Conservation (phyloP, 768 basidiomycete genomes). For the Leccinellum albellum region DNA sequence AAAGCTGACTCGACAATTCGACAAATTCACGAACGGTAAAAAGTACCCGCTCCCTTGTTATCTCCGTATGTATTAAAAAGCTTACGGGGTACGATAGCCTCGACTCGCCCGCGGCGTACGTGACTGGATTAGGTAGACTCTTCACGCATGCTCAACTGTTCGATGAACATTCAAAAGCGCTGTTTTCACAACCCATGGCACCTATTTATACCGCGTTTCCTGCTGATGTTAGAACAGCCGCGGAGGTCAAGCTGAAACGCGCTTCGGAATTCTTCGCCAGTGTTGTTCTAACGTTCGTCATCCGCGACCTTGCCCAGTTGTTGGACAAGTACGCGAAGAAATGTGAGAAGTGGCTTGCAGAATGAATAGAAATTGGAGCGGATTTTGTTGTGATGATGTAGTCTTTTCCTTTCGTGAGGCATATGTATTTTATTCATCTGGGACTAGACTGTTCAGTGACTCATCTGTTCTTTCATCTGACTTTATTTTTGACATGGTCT, state of each 20-base stretch:
- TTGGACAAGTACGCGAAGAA: slow-evolving; percentile 93
- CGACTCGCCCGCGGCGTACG: slow-evolving; percentile 84
- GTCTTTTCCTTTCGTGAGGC: slow-evolving; percentile 19
- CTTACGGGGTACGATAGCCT: slow-evolving; percentile 46
- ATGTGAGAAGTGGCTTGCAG: slow-evolving; percentile 88
- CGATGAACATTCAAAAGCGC: slow-evolving; percentile 81
- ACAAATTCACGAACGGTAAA: slow-evolving; percentile 86
- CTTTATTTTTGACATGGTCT: slow-evolving; percentile 9
- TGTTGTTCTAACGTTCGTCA: slow-evolving; percentile 85
- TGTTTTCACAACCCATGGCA: slow-evolving; percentile 59
- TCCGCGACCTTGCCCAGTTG: slow-evolving; percentile 79
- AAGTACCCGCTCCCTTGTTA: slow-evolving; percentile 50
- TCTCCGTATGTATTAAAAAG: slow-evolving; percentile 9
- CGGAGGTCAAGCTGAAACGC: slow-evolving; percentile 74
- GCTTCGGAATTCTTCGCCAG: slow-evolving; percentile 90
- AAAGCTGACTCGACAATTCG: slow-evolving; percentile 69
- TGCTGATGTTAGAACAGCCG: slow-evolving; percentile 52
- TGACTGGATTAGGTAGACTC: slow-evolving; percentile 68
- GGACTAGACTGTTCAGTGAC: slow-evolving; percentile 32
- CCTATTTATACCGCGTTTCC: slow-evolving; percentile 74
- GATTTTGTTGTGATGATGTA: slow-evolving; percentile 26
- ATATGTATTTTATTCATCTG: slow-evolving; percentile 34
- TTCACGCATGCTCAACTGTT: slow-evolving; percentile 76
- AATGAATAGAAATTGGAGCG: slow-evolving; percentile 41
- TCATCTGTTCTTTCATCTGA: slow-evolving; percentile 30